phyloP scores from a whole-genome alignment of 768 basidiomycete genomes.

The Wakefieldia striispora region DNA sequence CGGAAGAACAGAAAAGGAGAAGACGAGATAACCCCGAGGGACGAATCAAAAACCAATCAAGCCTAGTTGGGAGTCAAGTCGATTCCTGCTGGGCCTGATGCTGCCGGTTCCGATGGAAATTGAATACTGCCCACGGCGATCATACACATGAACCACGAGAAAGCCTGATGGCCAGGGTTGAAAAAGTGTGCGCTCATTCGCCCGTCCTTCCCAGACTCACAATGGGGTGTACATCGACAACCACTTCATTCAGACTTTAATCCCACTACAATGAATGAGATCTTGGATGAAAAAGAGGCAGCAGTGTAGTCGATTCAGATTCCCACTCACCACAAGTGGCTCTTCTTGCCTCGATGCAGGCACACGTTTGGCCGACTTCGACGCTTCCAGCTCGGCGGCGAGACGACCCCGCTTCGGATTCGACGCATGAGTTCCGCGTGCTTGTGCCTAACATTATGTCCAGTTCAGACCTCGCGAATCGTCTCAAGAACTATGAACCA shows the following conservation, averaged over 20 bases:
- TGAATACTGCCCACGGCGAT: conserved; percentile 30
- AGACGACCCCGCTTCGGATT: conserved; percentile 48
- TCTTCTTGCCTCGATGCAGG: conserved; percentile 41
- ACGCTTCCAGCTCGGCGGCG: conserved; percentile 41
- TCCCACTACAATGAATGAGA: conserved; percentile 41
- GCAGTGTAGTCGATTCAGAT: conserved; percentile 13
- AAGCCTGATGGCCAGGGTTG: conserved; percentile 33
- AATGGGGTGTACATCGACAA: conserved; percentile 20
- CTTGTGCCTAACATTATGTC: conserved; percentile 37
- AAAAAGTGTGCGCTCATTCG: conserved; percentile 14
- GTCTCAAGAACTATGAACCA: conserved; percentile 9
- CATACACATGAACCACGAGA: conserved; percentile 33
- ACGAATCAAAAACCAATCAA: conserved; percentile 33
- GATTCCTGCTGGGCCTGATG: conserved; percentile 11
- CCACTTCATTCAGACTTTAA: conserved; percentile 26
- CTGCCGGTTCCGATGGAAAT: conserved; percentile 34
- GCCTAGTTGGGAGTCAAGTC: conserved; percentile 19
- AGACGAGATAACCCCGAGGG: conserved; percentile 31
- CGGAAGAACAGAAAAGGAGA: conserved; percentile 11
- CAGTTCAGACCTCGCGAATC: conserved; percentile 22
- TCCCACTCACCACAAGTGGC: conserved; percentile 43
- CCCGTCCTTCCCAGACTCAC: conserved; percentile 23
- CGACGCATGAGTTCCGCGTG: conserved; percentile 41
- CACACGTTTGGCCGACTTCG: conserved; percentile 34
- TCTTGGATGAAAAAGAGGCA: conserved; percentile 27